Conservation (phyloP, 371 early-diverging fungal species). For the Zychaea mexicana region DNA sequence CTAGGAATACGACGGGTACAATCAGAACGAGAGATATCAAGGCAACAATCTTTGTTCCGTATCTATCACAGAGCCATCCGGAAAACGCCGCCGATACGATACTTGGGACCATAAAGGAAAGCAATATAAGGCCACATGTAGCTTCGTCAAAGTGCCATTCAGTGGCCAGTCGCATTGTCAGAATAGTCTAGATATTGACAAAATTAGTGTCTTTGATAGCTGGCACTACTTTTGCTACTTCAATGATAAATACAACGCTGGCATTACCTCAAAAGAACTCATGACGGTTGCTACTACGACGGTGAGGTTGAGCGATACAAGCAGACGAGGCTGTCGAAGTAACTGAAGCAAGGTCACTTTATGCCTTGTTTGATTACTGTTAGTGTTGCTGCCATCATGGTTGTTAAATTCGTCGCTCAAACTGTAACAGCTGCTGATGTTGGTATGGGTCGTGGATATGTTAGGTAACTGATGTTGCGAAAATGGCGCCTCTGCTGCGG, state of each 20-base stretch:
- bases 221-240: too few relatives aligned
- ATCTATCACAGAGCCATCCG: conserved; percentile 47
- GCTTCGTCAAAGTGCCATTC: conserved; percentile 59
- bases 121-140: conserved; percentile 56
- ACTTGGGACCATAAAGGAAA: conserved; percentile 56
- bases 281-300: conserved; percentile 37
- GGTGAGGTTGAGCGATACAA: conserved; percentile 33
- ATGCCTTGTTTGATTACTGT: neutral
- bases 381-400: neutral
- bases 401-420: neutral
- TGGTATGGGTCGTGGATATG: conserved; percentile 9
- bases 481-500: neutral
- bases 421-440: conserved; percentile 9
- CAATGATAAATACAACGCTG: too few relatives aligned
- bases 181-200: conserved; percentile 45
- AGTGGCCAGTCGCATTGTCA: conserved; percentile 57
- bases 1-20: conserved; percentile 29
- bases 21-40: conserved; percentile 29
- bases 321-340: conserved; percentile 29
- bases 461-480: conserved; percentile 7
- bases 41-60: conserved; percentile 44
- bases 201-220: neutral
- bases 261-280: conserved; percentile 46
- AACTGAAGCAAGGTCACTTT: conserved; percentile 23
- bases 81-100: conserved; percentile 45